A percentile compares a stretch with the other conserved stretches of the same genome.
Conservation (phyloP, 106 monocot genomes). For the Posidonia australis region DNA sequence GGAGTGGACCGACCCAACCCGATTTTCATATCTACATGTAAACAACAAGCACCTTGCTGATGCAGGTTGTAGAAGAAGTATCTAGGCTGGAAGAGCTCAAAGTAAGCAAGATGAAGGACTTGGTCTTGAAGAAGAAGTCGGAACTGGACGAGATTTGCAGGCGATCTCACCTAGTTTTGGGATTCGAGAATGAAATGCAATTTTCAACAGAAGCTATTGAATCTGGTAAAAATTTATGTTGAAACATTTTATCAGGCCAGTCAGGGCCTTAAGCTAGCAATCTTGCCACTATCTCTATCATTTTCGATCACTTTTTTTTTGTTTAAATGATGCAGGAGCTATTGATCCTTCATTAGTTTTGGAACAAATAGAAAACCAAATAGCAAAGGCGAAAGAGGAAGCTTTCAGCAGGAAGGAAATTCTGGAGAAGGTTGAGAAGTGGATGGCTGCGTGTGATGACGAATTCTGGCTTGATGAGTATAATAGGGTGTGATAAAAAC, state of each 20-base stretch:
- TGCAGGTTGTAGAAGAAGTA: conserved; percentile 47
- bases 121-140: conserved; percentile 48
- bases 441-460: conserved; percentile 51
- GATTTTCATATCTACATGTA: too few relatives aligned
- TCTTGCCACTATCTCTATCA: neutral
- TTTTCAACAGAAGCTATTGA: conserved; percentile 28
- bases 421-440: conserved; percentile 65
- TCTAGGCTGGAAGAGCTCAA: conserved; percentile 48
- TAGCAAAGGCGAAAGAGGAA: conserved; percentile 48
- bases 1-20: too few relatives aligned
- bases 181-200: conserved; percentile 17
- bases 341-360: conserved; percentile 34
- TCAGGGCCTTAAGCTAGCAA: neutral
- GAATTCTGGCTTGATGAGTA: conserved; percentile 74
- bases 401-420: conserved; percentile 55
- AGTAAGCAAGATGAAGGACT: conserved; percentile 58
- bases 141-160: conserved; percentile 41
- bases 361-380: conserved; percentile 46
- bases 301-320: too few relatives aligned
- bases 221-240: conserved; percentile 20
- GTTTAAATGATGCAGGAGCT: conserved; percentile 29
- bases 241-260: neutral
- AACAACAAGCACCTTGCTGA: neutral
- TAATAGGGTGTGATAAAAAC: conserved; percentile 31
- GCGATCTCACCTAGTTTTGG: conserved; percentile 33